phyloP scores from a whole-genome alignment of 1,284 basidiomycete species.

The Hemileia vastatrix region DNA sequence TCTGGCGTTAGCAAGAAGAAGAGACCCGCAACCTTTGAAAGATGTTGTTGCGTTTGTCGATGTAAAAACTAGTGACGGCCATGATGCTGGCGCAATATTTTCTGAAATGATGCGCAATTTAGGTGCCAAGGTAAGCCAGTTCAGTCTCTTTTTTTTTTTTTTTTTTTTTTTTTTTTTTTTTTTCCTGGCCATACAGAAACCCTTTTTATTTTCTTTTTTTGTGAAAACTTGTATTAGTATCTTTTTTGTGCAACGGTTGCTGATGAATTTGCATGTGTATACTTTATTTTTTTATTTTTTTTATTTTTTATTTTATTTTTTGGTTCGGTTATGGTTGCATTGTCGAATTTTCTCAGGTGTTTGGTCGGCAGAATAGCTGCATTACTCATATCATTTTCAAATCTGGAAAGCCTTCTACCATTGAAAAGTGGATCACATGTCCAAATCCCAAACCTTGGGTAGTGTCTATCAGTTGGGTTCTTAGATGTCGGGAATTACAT shows the following conservation, averaged over 20 bases:
- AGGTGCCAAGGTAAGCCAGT: constrained; percentile 63
- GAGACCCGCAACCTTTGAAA: constrained; percentile 47
- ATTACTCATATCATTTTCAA: constrained; percentile 87
- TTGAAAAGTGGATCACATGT: constrained; percentile 11
- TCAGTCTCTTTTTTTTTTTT: neutral
- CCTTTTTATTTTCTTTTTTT: neutral
- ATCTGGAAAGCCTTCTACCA: constrained; percentile 66
- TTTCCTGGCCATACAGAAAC: too few species aligned
- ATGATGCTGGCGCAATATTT: constrained; percentile 72
- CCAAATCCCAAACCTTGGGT: constrained; percentile 9
- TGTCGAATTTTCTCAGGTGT: too few species aligned
- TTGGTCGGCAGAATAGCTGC: constrained; percentile 47
- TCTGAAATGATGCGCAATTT: constrained; percentile 68
- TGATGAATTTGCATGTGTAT: neutral
- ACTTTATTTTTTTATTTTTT: constrained; percentile 13
- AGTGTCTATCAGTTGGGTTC: constrained; percentile 16
- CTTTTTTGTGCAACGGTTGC: neutral
- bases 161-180: constrained; percentile 6
- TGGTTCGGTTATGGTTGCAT: too few species aligned
- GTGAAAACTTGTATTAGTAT: neutral
- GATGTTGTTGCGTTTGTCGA: constrained; percentile 80
- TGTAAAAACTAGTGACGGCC: constrained; percentile 72
- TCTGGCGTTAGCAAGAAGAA: neutral
- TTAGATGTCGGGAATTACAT: constrained; percentile 10
- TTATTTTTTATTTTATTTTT: too few species aligned